These are phyloP conservation scores for Pseudogymnoascus sp. DNA, from an alignment of 2,329 filamentous ascomycete genomes.

Conservation along the genomic window DNA sequence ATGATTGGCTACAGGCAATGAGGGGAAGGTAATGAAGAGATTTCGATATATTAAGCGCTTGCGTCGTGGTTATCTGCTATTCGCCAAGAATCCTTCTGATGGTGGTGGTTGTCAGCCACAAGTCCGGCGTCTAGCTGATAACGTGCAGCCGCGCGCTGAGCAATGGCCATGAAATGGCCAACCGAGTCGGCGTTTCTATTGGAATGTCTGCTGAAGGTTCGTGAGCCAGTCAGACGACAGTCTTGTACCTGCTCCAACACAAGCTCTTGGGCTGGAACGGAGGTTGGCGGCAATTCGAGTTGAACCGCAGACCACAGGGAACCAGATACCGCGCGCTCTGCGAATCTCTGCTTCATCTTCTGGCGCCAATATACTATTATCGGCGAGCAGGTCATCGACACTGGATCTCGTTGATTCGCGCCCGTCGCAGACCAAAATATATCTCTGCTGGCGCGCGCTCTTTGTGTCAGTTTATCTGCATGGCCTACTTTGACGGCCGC, in stretches of 20 bases:
- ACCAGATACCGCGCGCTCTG: not conserved
- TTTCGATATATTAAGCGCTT: not conserved
- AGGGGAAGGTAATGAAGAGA: not conserved
- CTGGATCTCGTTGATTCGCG: slow-evolving; percentile 6
- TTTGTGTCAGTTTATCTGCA: slow-evolving; percentile 3
- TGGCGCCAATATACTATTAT: not conserved
- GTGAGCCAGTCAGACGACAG: not conserved
- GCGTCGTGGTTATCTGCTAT: not conserved
- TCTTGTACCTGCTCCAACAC: not conserved
- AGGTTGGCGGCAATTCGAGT: not conserved
- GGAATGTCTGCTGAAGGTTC: not conserved
- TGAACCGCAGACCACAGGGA: not conserved
- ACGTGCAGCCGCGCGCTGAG: not conserved
- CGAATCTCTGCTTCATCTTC: not conserved
- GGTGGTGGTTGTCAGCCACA: not conserved
- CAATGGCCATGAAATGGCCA: not conserved
- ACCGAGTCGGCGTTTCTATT: not conserved
- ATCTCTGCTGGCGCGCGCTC: slow-evolving; percentile 2
- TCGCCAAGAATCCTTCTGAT: not conserved
- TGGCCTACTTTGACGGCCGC: slow-evolving; percentile 3
- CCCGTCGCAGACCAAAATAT: slow-evolving; percentile 2
- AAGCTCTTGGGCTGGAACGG: not conserved
- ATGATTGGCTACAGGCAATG: not conserved
- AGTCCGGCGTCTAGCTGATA: not conserved
- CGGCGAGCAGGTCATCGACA: not conserved